Base-by-base conservation (phyloP, 495 filamentous ascomycete genomes). In the Cercophora scortea region DNA sequence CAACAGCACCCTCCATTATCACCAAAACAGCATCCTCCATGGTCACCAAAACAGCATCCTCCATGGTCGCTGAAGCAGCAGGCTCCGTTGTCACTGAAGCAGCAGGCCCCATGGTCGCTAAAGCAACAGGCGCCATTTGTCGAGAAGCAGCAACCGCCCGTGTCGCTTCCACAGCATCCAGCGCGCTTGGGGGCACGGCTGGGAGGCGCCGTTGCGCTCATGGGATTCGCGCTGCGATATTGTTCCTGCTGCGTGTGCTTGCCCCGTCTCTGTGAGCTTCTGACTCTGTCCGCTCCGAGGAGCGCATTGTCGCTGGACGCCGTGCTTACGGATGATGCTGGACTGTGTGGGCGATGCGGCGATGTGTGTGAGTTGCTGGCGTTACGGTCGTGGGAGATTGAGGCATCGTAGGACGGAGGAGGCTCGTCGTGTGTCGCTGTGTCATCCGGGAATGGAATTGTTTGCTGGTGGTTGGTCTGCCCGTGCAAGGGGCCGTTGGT, bases 1-100 rank as follows among this genome's bases (percentile, higher is more conserved):
- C 52, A 61, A 17, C 49, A 61, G 17, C 62, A 62, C 17, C 47
- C 62, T n/a, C 43, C 59, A 32, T 57, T 19, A 25, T 52, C 54
- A 11, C 46, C 50, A 38, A 56, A 58, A 47, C 54, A 63, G 32
- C 49, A 53, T 10, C 50, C 54, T 0, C 39, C 55, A 6, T 35
- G 12, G n/a, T 42, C 35, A 9, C 41, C 42, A 33, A 47, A 57
- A 42, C 47, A 58, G 50, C 54, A 63, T 19, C 54, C 61, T 3
- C 53, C 55, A 9, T 33, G 41, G 16, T 42, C 15, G 32, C 17
- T 44, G 42, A 53, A 58, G 42, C 49, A 54, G 36, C 54, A 58
- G 16, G 51, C 59, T 8, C 52, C 52, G 3, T 25, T 43, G 10
- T 40, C 38, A 36, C 51, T 55, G 46, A 44, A 58, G 42, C 51